Base-by-base conservation (phyloP, 2,329 filamentous ascomycete species). In the Colletotrichum chlorophyti region DNA sequence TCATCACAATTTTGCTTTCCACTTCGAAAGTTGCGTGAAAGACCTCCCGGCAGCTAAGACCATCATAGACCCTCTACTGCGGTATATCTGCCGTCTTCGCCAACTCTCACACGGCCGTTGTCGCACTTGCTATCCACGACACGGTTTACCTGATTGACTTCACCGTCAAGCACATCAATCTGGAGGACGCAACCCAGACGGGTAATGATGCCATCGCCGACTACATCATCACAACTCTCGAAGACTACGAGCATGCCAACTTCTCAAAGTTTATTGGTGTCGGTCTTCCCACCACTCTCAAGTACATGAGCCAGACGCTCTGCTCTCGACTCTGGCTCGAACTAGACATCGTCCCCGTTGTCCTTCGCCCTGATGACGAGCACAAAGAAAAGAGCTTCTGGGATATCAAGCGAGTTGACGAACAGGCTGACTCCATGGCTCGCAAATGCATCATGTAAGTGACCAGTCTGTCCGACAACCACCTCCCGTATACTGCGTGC, bases 381-480 rank as follows among this genome's bases (percentile, higher is more conserved):
- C 67, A 72, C 61, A 75, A 76, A 64, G 72, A 71, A 43, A 73
- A 69, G 65, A 74, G 65, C 37, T 78, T 81, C 61, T 84, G 82
- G 79, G 76, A 81, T 41, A 71, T 75, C 29, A 85, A 86, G 68
- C 76, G 80, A n/a, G 81, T 93, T 5, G 91, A 93, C 65, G 91
- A 95, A 69, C 87, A 93, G 70, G 90, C 91, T 1, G 91, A 94
- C 69, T 90, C 88, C 1, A 90, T 93, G 83, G 88, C 88, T 2
- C 82, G 91, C 61, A 93, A 93, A 76, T 91, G 89, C 70, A 82
- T 93, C 61, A 83, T 87, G 87, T 90, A 73, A 72, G 83, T 74
- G n/a, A 24, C 35, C 19, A n/a, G 23, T 4, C 7, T 38, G 15
- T 1, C 21, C 1, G 3, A 5, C 50, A 58, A 38, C 6, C 3